Evolutionary conservation across 2,329 filamentous ascomycete species (phyloP).

Genomic region (Coniochaeta sp.): DNA sequence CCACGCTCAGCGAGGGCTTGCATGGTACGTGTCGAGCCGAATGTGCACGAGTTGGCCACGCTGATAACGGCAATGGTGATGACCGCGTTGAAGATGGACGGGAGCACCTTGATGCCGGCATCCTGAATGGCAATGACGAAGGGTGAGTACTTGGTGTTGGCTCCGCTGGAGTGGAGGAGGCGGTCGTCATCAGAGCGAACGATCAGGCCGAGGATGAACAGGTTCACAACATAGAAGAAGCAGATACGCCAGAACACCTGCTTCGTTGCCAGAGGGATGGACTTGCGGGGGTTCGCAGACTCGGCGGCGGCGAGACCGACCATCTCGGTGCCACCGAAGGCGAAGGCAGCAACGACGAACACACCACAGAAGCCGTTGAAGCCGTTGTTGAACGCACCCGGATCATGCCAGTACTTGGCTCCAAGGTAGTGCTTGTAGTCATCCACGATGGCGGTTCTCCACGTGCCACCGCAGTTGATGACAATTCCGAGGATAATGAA

Average conservation of each 20-base stretch:
- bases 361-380: conserved; percentile 43
- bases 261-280: conserved; percentile 42
- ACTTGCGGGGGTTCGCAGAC: conserved; percentile 36
- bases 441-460: conserved; percentile 18
- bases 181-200: conserved; percentile 32
- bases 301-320: conserved; percentile 45
- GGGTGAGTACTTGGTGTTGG: conserved; percentile 37
- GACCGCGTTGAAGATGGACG: conserved; percentile 46
- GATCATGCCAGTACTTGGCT: conserved; percentile 51
- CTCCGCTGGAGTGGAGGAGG: conserved; percentile 28
- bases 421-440: conserved; percentile 52
- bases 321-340: conserved; percentile 44
- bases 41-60: conserved; percentile 44
- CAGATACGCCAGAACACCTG: conserved; percentile 48
- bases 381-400: conserved; percentile 44
- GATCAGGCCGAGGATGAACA: conserved; percentile 44
- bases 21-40: conserved; percentile 42
- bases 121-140: conserved; percentile 44
- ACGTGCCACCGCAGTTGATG: conserved; percentile 43
- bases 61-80: conserved; percentile 43
- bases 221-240: conserved; percentile 43
- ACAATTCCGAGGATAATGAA: conserved; percentile 59
- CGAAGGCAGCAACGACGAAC: conserved; percentile 43
- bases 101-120: conserved; percentile 40
- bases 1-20: conserved; percentile 39